Evolutionary conservation across 2,329 filamentous ascomycete genomes (phyloP).

Genomic region (Cordyceps fumosorosea): DNA sequence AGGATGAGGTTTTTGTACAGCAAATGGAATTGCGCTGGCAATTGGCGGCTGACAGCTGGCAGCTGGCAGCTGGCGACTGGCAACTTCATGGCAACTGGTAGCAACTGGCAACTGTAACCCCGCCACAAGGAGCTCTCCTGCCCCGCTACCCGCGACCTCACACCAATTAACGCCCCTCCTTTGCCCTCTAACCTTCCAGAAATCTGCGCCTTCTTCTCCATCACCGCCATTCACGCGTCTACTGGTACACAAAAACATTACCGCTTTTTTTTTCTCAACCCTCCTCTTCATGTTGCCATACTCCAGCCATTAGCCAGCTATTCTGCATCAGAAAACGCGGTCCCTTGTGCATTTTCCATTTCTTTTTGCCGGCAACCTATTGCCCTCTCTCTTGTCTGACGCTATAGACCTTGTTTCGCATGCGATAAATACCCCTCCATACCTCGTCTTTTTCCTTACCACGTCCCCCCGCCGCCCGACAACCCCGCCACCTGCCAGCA

Average conservation of each 20-base stretch:
- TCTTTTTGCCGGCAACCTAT: neutral
- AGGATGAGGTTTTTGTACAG: neutral
- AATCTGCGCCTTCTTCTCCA: neutral
- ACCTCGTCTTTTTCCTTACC: slow-evolving; percentile 1
- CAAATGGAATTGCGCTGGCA: neutral
- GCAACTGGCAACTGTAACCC: neutral
- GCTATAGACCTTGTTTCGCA: neutral
- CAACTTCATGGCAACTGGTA: too few relatives aligned
- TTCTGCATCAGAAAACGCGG: neutral
- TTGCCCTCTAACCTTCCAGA: neutral
- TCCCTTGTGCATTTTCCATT: neutral
- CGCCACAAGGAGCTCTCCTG: neutral
- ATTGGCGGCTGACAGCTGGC: neutral
- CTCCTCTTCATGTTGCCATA: neutral
- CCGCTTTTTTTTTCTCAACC: slow-evolving; percentile 7
- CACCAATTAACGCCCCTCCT: too few relatives aligned
- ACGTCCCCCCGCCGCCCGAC: neutral
- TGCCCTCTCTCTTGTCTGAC: neutral
- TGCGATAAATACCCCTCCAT: slow-evolving; percentile 9
- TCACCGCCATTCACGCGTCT: slow-evolving; percentile 12
- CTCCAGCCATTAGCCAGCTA: neutral
- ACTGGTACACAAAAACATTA: neutral
- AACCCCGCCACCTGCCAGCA: neutral
- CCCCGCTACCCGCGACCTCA: neutral
- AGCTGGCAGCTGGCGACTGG: neutral